Evolutionary conservation across 1,284 basidiomycete genomes (phyloP).

Genomic region (Papiliotrema terrestris): DNA sequence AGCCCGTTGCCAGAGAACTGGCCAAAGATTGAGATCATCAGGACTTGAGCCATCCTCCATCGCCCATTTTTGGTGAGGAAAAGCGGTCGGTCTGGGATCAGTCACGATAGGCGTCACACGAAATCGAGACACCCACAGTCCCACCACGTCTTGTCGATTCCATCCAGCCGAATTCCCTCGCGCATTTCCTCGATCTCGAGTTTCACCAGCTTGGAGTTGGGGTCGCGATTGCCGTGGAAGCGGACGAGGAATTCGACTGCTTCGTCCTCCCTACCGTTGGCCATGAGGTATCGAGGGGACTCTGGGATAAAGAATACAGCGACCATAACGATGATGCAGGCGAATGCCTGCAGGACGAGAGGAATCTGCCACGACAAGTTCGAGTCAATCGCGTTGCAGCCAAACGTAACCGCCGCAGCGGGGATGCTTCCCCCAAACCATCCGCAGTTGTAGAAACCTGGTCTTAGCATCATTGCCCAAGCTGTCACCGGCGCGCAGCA

Average conservation of each 20-base stretch:
- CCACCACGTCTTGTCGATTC: slow-evolving; percentile 63
- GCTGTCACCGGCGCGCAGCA: too few relatives aligned
- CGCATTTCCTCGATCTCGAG: slow-evolving; percentile 61
- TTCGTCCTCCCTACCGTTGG: slow-evolving; percentile 73
- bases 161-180: slow-evolving; percentile 56
- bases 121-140: slow-evolving; percentile 25
- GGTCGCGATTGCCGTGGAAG: slow-evolving; percentile 29
- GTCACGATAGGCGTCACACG: not conserved
- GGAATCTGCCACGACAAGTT: slow-evolving; percentile 37
- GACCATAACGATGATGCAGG: slow-evolving; percentile 21
- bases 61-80: slow-evolving; percentile 29
- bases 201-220: slow-evolving; percentile 21
- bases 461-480: not conserved
- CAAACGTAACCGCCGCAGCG: slow-evolving; percentile 41
- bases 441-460: slow-evolving; percentile 49
- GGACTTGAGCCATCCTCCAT: slow-evolving; percentile 36
- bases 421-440: slow-evolving; percentile 31
- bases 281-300: slow-evolving; percentile 84
- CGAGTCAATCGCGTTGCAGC: slow-evolving; percentile 27
- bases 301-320: slow-evolving; percentile 52
- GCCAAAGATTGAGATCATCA: slow-evolving; percentile 45
- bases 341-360: slow-evolving; percentile 32
- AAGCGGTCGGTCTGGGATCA: slow-evolving; percentile 26
- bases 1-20: slow-evolving; percentile 55
- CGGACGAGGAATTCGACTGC: slow-evolving; percentile 66